Evolutionary conservation across 2,329 filamentous ascomycete genomes (phyloP).

Genomic region (Colletotrichum nymphaeae): DNA sequence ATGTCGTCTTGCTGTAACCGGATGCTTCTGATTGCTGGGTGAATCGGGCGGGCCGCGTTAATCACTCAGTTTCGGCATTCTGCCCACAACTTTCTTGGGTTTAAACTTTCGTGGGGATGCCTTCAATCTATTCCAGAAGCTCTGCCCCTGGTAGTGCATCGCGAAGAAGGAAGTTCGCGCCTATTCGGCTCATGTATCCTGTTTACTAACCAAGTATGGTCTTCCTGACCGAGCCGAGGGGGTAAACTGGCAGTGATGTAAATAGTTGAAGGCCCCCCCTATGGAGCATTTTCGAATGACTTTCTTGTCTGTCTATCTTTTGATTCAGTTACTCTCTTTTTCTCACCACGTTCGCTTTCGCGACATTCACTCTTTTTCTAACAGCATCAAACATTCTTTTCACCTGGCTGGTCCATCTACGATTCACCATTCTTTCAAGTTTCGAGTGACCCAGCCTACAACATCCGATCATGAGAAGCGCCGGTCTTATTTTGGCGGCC

Average conservation of each 20-base stretch:
- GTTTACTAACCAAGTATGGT: neutral
- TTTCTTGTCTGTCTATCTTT: neutral
- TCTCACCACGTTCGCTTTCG: conserved; percentile 3
- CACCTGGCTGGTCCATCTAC: conserved; percentile 14
- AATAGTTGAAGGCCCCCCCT: neutral
- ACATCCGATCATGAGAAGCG: conserved; percentile 18
- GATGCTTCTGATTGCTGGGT: conserved; percentile 7
- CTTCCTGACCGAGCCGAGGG: neutral
- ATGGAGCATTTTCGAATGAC: neutral
- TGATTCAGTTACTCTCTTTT: neutral
- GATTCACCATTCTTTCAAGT: conserved; percentile 2
- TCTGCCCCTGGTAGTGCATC: neutral
- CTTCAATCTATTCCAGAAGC: conserved; percentile 23
- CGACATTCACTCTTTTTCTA: conserved; percentile 1
- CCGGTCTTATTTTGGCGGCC: conserved; percentile 34
- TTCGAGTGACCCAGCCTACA: conserved; percentile 4
- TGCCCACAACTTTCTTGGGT: neutral
- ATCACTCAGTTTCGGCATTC: neutral
- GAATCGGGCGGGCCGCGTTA: conserved; percentile 2
- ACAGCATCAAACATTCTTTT: conserved; percentile 3
- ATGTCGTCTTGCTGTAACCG: neutral
- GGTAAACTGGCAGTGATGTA: neutral
- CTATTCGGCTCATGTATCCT: neutral
- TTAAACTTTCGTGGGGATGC: conserved; percentile 3
- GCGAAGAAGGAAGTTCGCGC: neutral